Evolutionary conservation across 257 asterid species (phyloP), one percentile per base, ranked within the genome.

Genomic region (Phtheirospermum japonicum): DNA sequence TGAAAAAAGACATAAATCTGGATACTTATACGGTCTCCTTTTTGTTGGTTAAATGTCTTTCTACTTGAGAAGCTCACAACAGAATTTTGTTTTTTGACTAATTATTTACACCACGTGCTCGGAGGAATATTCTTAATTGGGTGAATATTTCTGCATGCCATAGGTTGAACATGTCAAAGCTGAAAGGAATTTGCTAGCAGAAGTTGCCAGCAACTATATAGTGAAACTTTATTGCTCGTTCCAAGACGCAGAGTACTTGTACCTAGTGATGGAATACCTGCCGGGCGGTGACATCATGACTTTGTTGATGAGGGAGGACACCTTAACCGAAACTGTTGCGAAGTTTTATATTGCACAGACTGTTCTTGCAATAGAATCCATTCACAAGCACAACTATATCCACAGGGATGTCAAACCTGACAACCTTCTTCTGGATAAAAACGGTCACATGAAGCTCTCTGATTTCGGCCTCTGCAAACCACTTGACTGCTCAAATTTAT

Each of bases 231-330:
- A 75, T 71, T 86, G 80, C 71, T 83, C 95, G 46, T 86, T 86
- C 64, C 95, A 86, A 81, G 95, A 86, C 74, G 66, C 82, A 16
- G 95, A 86, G 17, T 81, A 79, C 80, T 76, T 86, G 79, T 83
- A 86, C 70, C 82, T 86, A 13, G 83, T 83, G 56, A 86, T 86
- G 95, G 95, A 86, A 71, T 86, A 86, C 73, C 81, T 86, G 36
- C 88, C 88, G 18, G 95, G 95, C 48, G 95, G 95, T 30, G 95
- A 86, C 73, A 59, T 86, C 71, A 86, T 86, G 95, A 86, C 95
- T 59, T 69, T 86, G 80, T 75, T 86, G 66, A 86, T 86, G 67
- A 76, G 91, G 66, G 90, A 86, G 73, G 95, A 86, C 64, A 79
- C 83, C 34, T 71, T 86, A 76, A 83, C 88, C 50, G 95, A 86